A percentile compares a stretch with the other conserved stretches of the same genome.
phyloP scores from a whole-genome alignment of 139 green algal species.

The Tetratostichococcus sp. region DNA sequence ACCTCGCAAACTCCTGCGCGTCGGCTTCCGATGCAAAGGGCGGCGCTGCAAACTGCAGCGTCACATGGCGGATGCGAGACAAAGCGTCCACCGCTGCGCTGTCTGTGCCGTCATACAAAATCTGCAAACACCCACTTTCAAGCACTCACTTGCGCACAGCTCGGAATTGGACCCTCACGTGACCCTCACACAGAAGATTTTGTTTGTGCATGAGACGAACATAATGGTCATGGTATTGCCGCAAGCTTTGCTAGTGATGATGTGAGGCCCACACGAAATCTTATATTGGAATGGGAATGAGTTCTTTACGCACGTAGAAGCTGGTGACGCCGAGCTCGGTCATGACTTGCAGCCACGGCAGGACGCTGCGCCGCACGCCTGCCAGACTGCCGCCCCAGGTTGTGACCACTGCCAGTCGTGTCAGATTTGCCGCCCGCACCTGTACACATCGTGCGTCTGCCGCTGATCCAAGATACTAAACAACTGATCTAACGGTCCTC shows the following conservation, averaged over 20 bases:
- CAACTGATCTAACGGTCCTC: no score
- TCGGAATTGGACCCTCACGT: no score
- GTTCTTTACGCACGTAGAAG: conserved; percentile 34
- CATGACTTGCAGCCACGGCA: conserved; percentile 58
- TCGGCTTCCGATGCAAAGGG: conserved; percentile 23
- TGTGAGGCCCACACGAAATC: no score
- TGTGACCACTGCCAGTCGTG: conserved; percentile 21
- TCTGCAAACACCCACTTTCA: no score
- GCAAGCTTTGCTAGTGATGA: no score
- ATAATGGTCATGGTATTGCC: no score
- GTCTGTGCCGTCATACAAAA: conserved; percentile 53
- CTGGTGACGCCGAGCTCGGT: conserved; percentile 32
- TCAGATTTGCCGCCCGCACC: background rate
- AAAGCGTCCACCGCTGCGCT: conserved; percentile 20
- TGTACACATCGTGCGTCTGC: no score
- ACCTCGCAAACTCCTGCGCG: background rate
- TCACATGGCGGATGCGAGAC: conserved; percentile 11
- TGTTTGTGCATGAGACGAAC: no score
- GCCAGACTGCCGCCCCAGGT: conserved; percentile 36
- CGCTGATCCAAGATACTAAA: no score
- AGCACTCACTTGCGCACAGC: no score
- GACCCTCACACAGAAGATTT: no score
- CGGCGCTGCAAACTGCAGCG: conserved; percentile 25
- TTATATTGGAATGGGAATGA: background rate
- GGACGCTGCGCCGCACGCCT: conserved; percentile 35